Percentiles rank a stretch among this genome's conserved stretches.
phyloP scores from a whole-genome alignment of 306 rosid species.

The Cicer bijugum region DNA sequence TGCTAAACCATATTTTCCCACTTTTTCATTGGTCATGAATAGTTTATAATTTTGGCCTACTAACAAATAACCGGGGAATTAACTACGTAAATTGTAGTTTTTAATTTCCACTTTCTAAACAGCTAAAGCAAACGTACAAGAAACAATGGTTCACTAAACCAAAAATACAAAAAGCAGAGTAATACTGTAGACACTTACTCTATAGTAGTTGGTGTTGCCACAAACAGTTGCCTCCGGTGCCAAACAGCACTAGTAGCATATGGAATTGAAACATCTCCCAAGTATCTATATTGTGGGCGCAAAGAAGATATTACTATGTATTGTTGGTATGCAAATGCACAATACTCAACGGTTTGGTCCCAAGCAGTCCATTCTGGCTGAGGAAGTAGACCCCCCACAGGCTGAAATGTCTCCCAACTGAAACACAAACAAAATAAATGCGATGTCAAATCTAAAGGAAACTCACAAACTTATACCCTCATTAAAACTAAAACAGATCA shows the following conservation, averaged over 20 bases:
- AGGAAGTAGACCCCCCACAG: constrained; percentile 94
- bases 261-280: constrained; percentile 97
- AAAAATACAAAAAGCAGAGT: constrained; percentile 18
- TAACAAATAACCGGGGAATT: constrained; percentile 36
- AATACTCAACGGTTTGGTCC: constrained; percentile 96
- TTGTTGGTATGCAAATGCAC: constrained; percentile 94
- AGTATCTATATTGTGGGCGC: constrained; percentile 96
- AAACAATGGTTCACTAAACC: constrained; percentile 18
- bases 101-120: constrained; percentile 38
- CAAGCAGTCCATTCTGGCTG: constrained; percentile 99
- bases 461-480: constrained; percentile 2
- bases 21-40: constrained; percentile 21
- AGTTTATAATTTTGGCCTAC: constrained; percentile 10
- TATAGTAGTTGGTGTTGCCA: constrained; percentile 92
- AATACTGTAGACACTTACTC: constrained; percentile 67
- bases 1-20: constrained; percentile 29
- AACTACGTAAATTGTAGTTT: constrained; percentile 30
- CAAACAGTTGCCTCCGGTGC: constrained; percentile 95
- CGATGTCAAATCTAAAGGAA: constrained; percentile 39
- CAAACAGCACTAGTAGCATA: constrained; percentile 91
- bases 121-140: constrained; percentile 34
- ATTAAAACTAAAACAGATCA: constrained; percentile 20
- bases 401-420: constrained; percentile 99
- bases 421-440: constrained; percentile 42
- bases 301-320: constrained; percentile 91